Percentiles rank a stretch among this genome's conserved stretches.
phyloP scores from a whole-genome alignment of 352 stramenopile genomes.

The Sclerospora graminicola region DNA sequence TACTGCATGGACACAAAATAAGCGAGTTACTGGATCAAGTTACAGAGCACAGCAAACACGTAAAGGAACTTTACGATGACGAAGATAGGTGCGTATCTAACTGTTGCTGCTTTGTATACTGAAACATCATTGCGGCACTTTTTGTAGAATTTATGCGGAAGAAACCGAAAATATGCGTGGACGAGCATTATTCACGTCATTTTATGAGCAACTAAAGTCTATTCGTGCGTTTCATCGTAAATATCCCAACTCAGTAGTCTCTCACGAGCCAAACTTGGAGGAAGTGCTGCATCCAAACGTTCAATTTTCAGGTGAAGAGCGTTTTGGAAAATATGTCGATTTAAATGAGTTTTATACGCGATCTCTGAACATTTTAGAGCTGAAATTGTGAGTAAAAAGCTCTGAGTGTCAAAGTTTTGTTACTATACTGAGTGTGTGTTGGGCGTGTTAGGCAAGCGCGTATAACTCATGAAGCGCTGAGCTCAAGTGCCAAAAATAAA shows the following conservation, averaged over 20 bases:
- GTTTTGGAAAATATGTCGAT: conserved; percentile 86
- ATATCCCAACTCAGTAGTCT: conserved; percentile 61
- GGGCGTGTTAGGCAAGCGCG: conserved; percentile 23
- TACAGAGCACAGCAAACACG: conserved; percentile 51
- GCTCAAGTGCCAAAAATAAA: conserved; percentile 7
- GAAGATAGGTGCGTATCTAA: conserved; percentile 51
- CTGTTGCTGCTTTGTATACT: no score
- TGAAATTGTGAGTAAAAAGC: conserved; percentile 26
- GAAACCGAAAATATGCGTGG: conserved; percentile 74
- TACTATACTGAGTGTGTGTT: not conserved
- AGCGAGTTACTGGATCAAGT: conserved; percentile 71
- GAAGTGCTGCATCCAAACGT: conserved; percentile 54
- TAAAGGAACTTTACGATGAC: conserved; percentile 75
- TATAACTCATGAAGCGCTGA: conserved; percentile 17
- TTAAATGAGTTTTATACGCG: conserved; percentile 73
- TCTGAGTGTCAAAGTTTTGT: not conserved
- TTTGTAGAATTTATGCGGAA: conserved; percentile 52
- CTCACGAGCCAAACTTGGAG: conserved; percentile 53
- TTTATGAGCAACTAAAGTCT: conserved; percentile 82
- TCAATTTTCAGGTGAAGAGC: conserved; percentile 84
- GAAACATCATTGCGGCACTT: not conserved
- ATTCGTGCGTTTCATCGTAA: conserved; percentile 81
- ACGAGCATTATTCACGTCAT: conserved; percentile 75
- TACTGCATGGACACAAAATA: conserved; percentile 78
- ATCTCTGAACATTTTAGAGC: conserved; percentile 65